A percentile compares a stretch with the other conserved stretches of the same genome.
phyloP scores from a whole-genome alignment of 306 rosid species.

The Mimosa pudica region DNA sequence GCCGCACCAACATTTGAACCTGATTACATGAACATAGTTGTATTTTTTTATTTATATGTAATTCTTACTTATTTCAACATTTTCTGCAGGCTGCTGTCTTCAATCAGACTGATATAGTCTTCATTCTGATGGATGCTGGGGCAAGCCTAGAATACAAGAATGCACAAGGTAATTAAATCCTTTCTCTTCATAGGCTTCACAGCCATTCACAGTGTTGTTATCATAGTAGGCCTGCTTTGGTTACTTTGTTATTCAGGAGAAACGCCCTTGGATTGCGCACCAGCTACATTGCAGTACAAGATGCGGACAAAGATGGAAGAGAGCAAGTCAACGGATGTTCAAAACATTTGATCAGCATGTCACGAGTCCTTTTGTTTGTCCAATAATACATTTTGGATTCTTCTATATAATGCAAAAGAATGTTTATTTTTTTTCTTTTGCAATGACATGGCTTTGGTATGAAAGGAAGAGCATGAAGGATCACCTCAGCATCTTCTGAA shows the following conservation, averaged over 20 bases:
- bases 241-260: slow-evolving; percentile 63
- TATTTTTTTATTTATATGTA: slow-evolving; percentile 2
- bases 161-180: slow-evolving; percentile 77
- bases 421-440: slow-evolving; percentile 37
- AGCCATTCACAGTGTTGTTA: slow-evolving; percentile 9
- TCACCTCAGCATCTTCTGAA: not conserved
- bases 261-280: slow-evolving; percentile 94
- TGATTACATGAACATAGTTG: slow-evolving; percentile 13
- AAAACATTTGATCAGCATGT: slow-evolving; percentile 34
- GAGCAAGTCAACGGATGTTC: slow-evolving; percentile 29
- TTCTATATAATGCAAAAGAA: slow-evolving; percentile 20
- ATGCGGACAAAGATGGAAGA: slow-evolving; percentile 78
- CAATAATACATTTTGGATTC: slow-evolving; percentile 27
- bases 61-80: slow-evolving; percentile 32
- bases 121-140: slow-evolving; percentile 91
- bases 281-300: slow-evolving; percentile 83
- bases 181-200: slow-evolving; percentile 16
- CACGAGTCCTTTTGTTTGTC: slow-evolving; percentile 24
- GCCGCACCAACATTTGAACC: not conserved
- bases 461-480: slow-evolving; percentile 6
- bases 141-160: slow-evolving; percentile 84
- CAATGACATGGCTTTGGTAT: slow-evolving; percentile 18
- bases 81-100: slow-evolving; percentile 87
- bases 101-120: slow-evolving; percentile 90
- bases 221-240: slow-evolving; percentile 23